Base-by-base conservation (phyloP, 129 eudicot species). In the Glebionis coronaria region DNA sequence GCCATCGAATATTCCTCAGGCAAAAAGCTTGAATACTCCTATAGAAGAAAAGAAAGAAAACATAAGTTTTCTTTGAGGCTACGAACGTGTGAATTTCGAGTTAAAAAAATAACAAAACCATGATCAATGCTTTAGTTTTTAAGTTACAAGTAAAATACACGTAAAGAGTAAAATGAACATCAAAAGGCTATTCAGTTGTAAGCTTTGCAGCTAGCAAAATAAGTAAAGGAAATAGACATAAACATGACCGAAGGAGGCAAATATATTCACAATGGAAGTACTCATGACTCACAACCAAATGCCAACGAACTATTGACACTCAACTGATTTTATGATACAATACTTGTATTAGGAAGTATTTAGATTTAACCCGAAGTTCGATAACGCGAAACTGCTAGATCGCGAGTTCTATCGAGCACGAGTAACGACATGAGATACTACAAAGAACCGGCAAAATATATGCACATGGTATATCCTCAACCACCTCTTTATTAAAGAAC, bases 1-100 rank as follows among this genome's bases (percentile, higher is more conserved):
- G 85, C 82, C 85, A 81, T 81, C 21, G 85, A 82, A 69, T 81
- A 81, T 73, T 81, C 85, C 78, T 82, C 86, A 14, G 86, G 86
- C 75, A 82, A 78, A 77, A 82, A 82, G 72, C 83, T 82, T 82
- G 73, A 82, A 82, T 25, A 82, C 86, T 58, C 86, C 86, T 82
- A 23, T 9, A 56, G 49, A 38, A 42, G 56, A 65, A 44, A 42
- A 70, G 8, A 62, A 63, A 72, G 55, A 54, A 11, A 54, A 6
- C 2, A 64, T 14, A 44, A 23, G 15, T 73, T 7, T 63, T 1
- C 16, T 12, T n/a, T 20, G 11, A 19, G 23, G 14, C 25, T 16
- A 35, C 6, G 9, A 35, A 35, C 6, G 40, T 35, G 40, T 6
- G 40, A 6, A 35, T 35, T 35, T 35, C 9, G 9, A 35, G 6